Conservation (phyloP, 495 filamentous ascomycete genomes). For the Astrothelium subdiscretum region DNA sequence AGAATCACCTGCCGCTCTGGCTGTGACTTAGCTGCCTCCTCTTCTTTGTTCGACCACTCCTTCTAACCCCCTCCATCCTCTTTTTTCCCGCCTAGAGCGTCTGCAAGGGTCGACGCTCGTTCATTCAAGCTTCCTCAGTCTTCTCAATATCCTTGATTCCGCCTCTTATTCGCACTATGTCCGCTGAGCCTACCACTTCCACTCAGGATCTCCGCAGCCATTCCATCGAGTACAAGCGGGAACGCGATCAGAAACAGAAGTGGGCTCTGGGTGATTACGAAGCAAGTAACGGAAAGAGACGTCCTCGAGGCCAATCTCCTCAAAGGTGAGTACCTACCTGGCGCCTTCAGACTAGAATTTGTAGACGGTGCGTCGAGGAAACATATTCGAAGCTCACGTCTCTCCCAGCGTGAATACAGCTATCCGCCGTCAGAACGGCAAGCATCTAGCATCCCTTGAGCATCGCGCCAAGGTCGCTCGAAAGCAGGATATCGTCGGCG, state of each 20-base stretch:
- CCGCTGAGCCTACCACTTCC: conserved; percentile 27
- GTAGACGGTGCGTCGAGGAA: not conserved
- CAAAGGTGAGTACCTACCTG: conserved; percentile 13
- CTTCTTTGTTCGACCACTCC: not conserved
- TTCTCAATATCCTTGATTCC: not conserved
- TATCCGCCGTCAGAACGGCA: conserved; percentile 23
- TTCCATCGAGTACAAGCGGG: conserved; percentile 30
- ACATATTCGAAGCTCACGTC: not conserved
- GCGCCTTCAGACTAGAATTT: not conserved
- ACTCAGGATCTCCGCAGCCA: conserved; percentile 31
- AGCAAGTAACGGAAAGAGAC: conserved; percentile 8
- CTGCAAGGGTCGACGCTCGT: not conserved
- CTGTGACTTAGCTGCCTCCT: not conserved
- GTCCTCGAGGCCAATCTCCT: conserved; percentile 13
- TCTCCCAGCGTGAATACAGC: conserved; percentile 8
- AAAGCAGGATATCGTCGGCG: conserved; percentile 25
- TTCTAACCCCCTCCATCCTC: not conserved
- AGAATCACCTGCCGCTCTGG: not conserved
- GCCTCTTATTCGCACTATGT: conserved; percentile 14
- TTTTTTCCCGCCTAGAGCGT: not conserved
- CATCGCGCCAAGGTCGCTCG: conserved; percentile 29
- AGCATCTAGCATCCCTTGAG: conserved; percentile 24
- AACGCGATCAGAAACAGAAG: conserved; percentile 42
- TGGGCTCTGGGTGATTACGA: conserved; percentile 37
- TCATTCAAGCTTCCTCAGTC: not conserved